These are phyloP conservation scores for Nadsonia fulvescens DNA, from an alignment of 805 yeast species.

Conservation along the genomic window DNA sequence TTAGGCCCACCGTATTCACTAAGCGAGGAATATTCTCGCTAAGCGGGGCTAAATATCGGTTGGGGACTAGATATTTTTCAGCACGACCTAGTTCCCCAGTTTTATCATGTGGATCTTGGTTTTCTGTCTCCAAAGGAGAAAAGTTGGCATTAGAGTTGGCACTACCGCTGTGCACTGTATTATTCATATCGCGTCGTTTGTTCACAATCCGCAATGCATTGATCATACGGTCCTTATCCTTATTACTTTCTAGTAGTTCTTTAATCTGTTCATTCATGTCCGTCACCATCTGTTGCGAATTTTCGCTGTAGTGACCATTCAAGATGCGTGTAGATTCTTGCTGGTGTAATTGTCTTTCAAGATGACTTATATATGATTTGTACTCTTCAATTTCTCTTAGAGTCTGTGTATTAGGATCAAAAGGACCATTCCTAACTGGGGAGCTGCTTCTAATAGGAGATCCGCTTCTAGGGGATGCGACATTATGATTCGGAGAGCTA, in stretches of 20 bases:
- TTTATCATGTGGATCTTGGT: conserved; percentile 1
- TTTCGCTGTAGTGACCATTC: conserved; percentile 1
- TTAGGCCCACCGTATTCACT: too few relatives aligned
- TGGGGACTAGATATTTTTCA: too few relatives aligned
- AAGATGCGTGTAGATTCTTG: conserved; percentile 7
- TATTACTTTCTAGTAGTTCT: conserved; percentile 41
- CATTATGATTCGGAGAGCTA: too few relatives aligned
- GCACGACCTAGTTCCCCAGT: background rate
- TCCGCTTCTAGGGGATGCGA: too few relatives aligned
- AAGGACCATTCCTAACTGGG: too few relatives aligned
- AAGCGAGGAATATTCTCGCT: too few relatives aligned
- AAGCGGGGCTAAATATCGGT: too few relatives aligned
- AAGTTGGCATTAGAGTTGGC: background rate
- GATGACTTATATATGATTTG: conserved; percentile 37
- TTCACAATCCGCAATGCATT: conserved; percentile 51
- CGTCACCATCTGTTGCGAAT: conserved; percentile 7
- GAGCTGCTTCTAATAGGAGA: too few relatives aligned
- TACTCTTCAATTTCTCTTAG: conserved; percentile 17
- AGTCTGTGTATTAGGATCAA: too few relatives aligned
- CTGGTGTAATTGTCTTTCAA: conserved; percentile 34
- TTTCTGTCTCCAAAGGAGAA: background rate
- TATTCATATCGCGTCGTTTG: too few relatives aligned
- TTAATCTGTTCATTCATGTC: conserved; percentile 20
- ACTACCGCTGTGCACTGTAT: too few relatives aligned
- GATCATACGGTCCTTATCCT: conserved; percentile 65